These are phyloP conservation scores for Trichomonascaceae sp. DNA, from an alignment of 1,139 yeast genomes.

Conservation along the genomic window DNA sequence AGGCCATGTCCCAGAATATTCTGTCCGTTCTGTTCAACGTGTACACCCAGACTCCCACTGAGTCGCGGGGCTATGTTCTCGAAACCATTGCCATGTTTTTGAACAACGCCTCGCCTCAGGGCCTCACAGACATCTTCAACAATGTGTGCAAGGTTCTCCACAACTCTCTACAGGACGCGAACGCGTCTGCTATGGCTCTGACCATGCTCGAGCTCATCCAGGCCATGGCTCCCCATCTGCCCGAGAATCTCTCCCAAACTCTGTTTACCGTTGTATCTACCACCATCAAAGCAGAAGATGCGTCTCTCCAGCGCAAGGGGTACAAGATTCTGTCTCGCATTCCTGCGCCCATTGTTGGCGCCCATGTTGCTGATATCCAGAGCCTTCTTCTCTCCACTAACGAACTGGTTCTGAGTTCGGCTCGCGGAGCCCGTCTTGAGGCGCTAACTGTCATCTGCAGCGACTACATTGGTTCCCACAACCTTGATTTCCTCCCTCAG, in stretches of 20 bases:
- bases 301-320: constrained; percentile 77
- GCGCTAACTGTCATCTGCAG: constrained; percentile 47
- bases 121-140: constrained; percentile 63
- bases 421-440: constrained; percentile 67
- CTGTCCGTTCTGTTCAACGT: constrained; percentile 84
- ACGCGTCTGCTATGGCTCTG: constrained; percentile 42
- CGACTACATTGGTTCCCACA: constrained; percentile 45
- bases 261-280: constrained; percentile 64
- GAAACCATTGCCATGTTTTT: constrained; percentile 78
- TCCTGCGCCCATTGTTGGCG: constrained; percentile 23
- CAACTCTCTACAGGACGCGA: constrained; percentile 38
- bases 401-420: constrained; percentile 49
- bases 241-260: constrained; percentile 36
- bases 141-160: constrained; percentile 73
- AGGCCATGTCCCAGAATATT: constrained; percentile 53
- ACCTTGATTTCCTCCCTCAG: constrained; percentile 67
- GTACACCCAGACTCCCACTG: constrained; percentile 74
- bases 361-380: constrained; percentile 47
- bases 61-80: constrained; percentile 68
- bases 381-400: constrained; percentile 35
- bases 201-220: constrained; percentile 89
- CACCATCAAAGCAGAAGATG: constrained; percentile 41
- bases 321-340: constrained; percentile 48
- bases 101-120: constrained; percentile 53
- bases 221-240: constrained; percentile 74